These are phyloP conservation scores for Xerocomellus intermedius DNA, from an alignment of 768 basidiomycete species.

Conservation along the genomic window DNA sequence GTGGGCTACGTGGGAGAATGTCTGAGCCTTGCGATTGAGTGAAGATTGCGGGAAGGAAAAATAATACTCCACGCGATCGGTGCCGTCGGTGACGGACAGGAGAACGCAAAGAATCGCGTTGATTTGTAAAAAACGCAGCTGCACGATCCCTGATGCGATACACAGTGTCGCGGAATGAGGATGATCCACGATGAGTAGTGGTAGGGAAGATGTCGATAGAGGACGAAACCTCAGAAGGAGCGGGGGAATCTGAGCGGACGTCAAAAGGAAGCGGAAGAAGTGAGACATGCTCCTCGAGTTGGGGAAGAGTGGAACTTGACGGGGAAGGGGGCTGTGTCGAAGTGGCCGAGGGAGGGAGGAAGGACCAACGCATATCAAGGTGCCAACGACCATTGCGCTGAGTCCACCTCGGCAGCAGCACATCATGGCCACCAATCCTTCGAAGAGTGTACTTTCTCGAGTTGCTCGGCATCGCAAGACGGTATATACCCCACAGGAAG, in stretches of 20 bases:
- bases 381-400: conserved; percentile 72
- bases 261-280: conserved; percentile 66
- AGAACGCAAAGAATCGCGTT: conserved; percentile 42
- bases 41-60: conserved; percentile 82
- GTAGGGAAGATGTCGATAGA: conserved; percentile 42
- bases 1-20: conserved; percentile 31
- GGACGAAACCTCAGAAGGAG: conserved; percentile 47
- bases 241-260: conserved; percentile 55
- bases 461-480: conserved; percentile 53
- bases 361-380: conserved; percentile 60
- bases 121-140: conserved; percentile 42
- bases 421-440: conserved; percentile 71
- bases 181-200: conserved; percentile 35
- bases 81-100: conserved; percentile 48
- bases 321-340: conserved; percentile 46
- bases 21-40: conserved; percentile 42
- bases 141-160: conserved; percentile 58
- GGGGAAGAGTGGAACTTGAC: conserved; percentile 46
- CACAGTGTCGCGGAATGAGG: conserved; percentile 51
- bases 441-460: conserved; percentile 59
- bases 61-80: conserved; percentile 62
- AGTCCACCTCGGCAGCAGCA: conserved; percentile 72
- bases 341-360: conserved; percentile 43
- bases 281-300: conserved; percentile 47
- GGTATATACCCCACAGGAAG: conserved; percentile 66